Base-by-base conservation (phyloP, 139 green algal genomes). In the Chlamydomonas eustigma region DNA sequence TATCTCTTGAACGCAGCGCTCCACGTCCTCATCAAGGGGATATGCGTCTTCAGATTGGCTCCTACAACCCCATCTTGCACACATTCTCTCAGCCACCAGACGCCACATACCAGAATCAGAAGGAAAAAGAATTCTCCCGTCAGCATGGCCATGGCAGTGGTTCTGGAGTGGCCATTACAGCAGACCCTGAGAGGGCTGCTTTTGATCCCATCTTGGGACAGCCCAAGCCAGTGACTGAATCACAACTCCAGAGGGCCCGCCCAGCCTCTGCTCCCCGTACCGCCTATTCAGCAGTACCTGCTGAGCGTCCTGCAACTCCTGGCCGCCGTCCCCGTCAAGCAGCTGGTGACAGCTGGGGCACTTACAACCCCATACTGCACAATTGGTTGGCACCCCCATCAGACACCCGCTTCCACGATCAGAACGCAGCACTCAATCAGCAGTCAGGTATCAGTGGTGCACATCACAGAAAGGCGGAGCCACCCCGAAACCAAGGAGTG, bases 401-500 rank as follows among this genome's bases (percentile, higher is more conserved):
- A 72, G 65, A 72, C 65, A 12, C 65, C 5, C 8, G 28, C 22
- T 72, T 37, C 65, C 8, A 31, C 18, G 65, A 72, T 34, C 65
- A 72, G 65, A 72, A 72, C 65, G 22, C 4, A 6, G 34, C 32
- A 34, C 5, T 31, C 39, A 37, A 75, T 39, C 69, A 64, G 25
- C 50, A 37, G 5, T 12, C 3, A 69, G 66, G 65, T 6, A 44
- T 72, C 33, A 72, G 3, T 4, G 65, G 65, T 34, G 28, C 65
- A 4, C 32, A 39, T 12, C 3, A 37, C 5, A 6, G 65, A 33
- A 39, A 44, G 65, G 3, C 65, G 32, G 65, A 72, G 33, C 32
- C 24, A 12, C 4, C 18, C 33, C 28, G 32, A 34, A 72, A 72
- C 33, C 71, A 82, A 12, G 77, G 73, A 30, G 69, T 84, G 4